These are phyloP conservation scores for Geotrichum aggregatum DNA, from an alignment of 1,139 yeast species.

Conservation along the genomic window DNA sequence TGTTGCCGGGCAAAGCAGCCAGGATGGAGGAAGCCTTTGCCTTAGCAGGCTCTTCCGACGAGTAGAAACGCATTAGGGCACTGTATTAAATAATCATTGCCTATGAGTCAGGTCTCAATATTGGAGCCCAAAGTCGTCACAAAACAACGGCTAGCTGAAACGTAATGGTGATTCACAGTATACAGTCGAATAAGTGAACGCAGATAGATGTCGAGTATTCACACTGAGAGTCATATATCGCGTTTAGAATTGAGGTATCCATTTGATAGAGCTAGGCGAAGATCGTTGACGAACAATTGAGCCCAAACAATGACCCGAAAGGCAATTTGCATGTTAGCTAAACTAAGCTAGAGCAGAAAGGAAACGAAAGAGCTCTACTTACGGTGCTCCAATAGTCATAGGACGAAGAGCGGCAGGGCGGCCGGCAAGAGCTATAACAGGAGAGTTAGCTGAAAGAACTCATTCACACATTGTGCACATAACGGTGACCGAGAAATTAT, in stretches of 20 bases:
- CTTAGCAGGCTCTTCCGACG: slow-evolving; percentile 65
- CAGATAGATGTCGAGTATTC: background rate
- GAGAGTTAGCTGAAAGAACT: background rate
- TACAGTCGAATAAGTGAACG: background rate
- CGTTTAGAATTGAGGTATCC: background rate
- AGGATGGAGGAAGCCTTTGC: slow-evolving; percentile 85
- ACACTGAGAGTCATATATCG: background rate
- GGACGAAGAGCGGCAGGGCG: slow-evolving; percentile 27
- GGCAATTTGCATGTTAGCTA: background rate
- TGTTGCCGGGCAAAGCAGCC: slow-evolving; percentile 91
- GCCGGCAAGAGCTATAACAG: slow-evolving; percentile 18
- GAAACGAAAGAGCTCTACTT: slow-evolving; percentile 16
- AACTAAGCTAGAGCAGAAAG: background rate
- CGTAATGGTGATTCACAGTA: too few relatives aligned
- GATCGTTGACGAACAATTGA: background rate
- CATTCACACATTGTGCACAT: too few relatives aligned
- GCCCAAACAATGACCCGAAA: background rate
- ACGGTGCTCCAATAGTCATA: slow-evolving; percentile 26
- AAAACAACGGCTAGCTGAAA: too few relatives aligned
- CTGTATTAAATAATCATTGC: slow-evolving; percentile 10
- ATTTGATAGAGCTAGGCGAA: too few relatives aligned
- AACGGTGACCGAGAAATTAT: too few relatives aligned
- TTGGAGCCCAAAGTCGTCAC: too few relatives aligned
- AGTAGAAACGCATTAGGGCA: slow-evolving; percentile 34
- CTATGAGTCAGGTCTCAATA: background rate